Evolutionary conservation across 345 rosid species (phyloP), one percentile per base, ranked within the genome.

Genomic region (Syzygium aqueum): DNA sequence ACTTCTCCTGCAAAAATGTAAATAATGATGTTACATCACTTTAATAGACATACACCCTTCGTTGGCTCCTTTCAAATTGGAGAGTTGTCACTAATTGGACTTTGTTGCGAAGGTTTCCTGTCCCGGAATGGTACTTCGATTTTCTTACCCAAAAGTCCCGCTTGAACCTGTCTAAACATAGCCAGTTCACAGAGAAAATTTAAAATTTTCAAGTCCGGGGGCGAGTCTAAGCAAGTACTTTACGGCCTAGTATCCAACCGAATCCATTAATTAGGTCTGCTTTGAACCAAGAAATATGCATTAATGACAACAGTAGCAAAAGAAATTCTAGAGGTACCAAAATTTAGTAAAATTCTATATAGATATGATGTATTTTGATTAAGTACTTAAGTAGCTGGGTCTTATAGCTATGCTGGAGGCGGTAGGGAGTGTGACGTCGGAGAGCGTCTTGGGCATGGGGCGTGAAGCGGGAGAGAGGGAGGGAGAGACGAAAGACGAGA

Each of bases 1-100:
- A 87, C 77, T 87, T 90, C 63, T 52, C 82, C 91, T 91, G 86
- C 61, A 84, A 28, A 43, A 37, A 30, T 0, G 13, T 17, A 67
- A 67, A 67, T 8, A 33, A 17, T 17, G 25, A 67, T 9, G 46
- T 17, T 33, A 33, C 46, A 33, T 33, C 78, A 17, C 46, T 33
- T 67, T 17, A 17, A 33, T 8, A 19, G 25, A 17, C 78, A 67
- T 17, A 33, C 0, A 33, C 46, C 25, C 78, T 67, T 30, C 8
- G 22, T 65, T 11, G 22, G 30, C 30, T n/a, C 19, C 73, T n/a
- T 63, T 63, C 73, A 13, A n/a, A 63, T 63, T 1, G 37, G 21
- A 63, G 37, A 28, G 16, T 3, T 15, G 33, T 63, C 40, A 8
- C 40, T 63, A 63, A 28, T 65, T 19, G 22, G 30, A 65, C 1